Percentiles rank a stretch among this genome's conserved stretches.
phyloP scores from a whole-genome alignment of 164 flowering plant genomes.

The Tetracentron sinense region DNA sequence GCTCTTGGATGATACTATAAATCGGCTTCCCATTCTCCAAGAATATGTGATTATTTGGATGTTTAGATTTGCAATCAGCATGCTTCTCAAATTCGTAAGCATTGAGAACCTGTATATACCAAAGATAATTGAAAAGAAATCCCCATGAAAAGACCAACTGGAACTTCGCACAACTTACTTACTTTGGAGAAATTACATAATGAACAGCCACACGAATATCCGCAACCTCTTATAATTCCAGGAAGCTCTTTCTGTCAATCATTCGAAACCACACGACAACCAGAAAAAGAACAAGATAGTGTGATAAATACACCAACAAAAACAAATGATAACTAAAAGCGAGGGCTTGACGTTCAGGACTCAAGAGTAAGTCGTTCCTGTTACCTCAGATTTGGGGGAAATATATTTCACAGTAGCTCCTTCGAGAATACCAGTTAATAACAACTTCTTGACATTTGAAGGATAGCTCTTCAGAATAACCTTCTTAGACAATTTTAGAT shows the following conservation, averaged over 20 bases:
- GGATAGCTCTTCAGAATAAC: conserved; percentile 34
- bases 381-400: conserved; percentile 36
- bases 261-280: conserved; percentile 8
- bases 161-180: conserved; percentile 13
- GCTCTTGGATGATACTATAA: conserved; percentile 47
- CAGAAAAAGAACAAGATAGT: not conserved
- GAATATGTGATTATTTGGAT: conserved; percentile 63
- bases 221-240: conserved; percentile 47
- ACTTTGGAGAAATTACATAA: conserved; percentile 53
- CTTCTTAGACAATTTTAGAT: conserved; percentile 42
- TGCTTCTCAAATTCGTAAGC: conserved; percentile 77
- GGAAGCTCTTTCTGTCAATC: conserved; percentile 41
- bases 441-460: conserved; percentile 55
- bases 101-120: conserved; percentile 46
- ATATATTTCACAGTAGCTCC: conserved; percentile 72
- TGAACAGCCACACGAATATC: conserved; percentile 61
- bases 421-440: conserved; percentile 61
- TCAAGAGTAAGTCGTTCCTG: no score
- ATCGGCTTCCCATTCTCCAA: conserved; percentile 70
- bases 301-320: not conserved
- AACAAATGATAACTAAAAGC: not conserved
- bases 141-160: not conserved
- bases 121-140: not conserved
- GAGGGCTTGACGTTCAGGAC: no score
- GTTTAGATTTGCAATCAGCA: conserved; percentile 62